These are phyloP conservation scores for Magnaporthiopsis incrustans DNA, from an alignment of 2,329 filamentous ascomycete genomes.

Conservation along the genomic window DNA sequence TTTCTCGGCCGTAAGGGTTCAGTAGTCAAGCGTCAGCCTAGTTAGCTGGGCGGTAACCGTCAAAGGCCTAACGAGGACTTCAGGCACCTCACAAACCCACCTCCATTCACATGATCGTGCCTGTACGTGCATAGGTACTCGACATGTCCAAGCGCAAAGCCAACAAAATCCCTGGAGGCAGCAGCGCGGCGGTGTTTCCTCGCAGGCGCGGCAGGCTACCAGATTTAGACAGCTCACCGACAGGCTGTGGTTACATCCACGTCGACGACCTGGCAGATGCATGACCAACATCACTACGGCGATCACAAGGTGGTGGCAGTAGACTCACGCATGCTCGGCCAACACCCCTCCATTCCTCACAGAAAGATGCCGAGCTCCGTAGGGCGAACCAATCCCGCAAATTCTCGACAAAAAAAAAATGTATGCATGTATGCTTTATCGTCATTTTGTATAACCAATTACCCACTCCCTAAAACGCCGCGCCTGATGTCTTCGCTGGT, in stretches of 20 bases:
- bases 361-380: background rate
- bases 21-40: too few species aligned
- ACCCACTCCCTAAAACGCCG: background rate
- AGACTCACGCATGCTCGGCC: too few species aligned
- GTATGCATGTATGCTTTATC: background rate
- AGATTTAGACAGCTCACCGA: background rate
- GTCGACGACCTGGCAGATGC: background rate
- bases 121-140: background rate
- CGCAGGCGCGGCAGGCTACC: background rate
- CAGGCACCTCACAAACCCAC: background rate
- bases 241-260: background rate
- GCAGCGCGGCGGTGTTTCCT: too few species aligned
- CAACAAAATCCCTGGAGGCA: background rate
- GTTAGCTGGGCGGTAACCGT: too few species aligned
- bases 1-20: too few species aligned
- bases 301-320: background rate
- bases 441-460: background rate
- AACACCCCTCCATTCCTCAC: background rate
- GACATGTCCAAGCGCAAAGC: background rate
- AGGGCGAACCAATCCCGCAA: background rate
- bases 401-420: background rate
- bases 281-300: background rate
- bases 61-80: too few species aligned
- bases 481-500: background rate
- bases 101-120: background rate